These are phyloP conservation scores for Pyrus bretschneideri DNA, from an alignment of 306 rosid species.

Conservation along the genomic window DNA sequence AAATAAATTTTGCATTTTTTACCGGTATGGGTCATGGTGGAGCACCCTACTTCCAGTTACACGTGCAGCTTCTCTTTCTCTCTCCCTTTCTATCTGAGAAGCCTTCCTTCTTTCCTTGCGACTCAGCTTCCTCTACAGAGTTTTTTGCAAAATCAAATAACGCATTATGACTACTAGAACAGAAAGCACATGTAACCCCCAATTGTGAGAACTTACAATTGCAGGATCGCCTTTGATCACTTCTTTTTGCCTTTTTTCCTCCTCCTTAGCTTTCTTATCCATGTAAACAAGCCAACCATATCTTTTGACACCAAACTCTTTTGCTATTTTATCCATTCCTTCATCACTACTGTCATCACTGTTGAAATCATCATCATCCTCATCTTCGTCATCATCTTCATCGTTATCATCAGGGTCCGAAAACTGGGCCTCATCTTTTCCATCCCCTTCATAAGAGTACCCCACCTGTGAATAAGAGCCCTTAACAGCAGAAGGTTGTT, in stretches of 20 bases:
- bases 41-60: conserved; percentile 62
- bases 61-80: conserved; percentile 81
- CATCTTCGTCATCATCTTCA: conserved; percentile 67
- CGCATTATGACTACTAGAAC: conserved; percentile 4
- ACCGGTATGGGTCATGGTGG: conserved; percentile 97
- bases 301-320: conserved; percentile 89
- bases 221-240: conserved; percentile 97
- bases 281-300: conserved; percentile 97
- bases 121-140: conserved; percentile 80
- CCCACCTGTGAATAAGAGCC: conserved; percentile 96
- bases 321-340: conserved; percentile 93
- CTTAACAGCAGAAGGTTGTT: conserved; percentile 71
- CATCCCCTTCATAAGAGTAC: conserved; percentile 82
- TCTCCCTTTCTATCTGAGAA: conserved; percentile 95
- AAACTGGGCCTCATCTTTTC: conserved; percentile 67
- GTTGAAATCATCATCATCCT: conserved; percentile 69
- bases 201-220: conserved; percentile 55
- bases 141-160: conserved; percentile 1
- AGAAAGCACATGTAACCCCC: background rate
- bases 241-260: conserved; percentile 89
- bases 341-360: conserved; percentile 96
- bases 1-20: conserved; percentile 19
- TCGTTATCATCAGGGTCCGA: conserved; percentile 75
- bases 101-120: conserved; percentile 97
- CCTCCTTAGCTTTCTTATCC: conserved; percentile 98